Conservation (phyloP, 1,284 basidiomycete species). For the Coniferiporia sulphurascens region DNA sequence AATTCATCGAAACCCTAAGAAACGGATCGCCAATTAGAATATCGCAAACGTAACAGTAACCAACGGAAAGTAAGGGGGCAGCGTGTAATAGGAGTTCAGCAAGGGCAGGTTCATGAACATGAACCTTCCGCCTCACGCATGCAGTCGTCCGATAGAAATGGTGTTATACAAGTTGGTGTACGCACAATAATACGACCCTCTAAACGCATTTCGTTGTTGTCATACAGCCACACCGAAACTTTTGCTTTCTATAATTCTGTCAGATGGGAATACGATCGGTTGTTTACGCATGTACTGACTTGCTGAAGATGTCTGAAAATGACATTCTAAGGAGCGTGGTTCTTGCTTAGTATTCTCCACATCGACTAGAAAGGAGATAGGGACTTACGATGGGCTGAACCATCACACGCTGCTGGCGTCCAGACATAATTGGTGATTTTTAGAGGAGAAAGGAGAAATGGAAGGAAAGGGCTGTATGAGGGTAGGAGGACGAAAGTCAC, state of each 20-base stretch:
- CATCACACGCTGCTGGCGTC: slow-evolving; percentile 92
- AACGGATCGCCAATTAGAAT: slow-evolving; percentile 2
- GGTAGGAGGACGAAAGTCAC: not conserved
- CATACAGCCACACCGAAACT: slow-evolving; percentile 95
- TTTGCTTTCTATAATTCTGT: slow-evolving; percentile 63
- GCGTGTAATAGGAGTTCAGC: slow-evolving; percentile 7
- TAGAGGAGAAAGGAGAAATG: not conserved
- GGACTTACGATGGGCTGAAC: slow-evolving; percentile 91
- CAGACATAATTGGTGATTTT: slow-evolving; percentile 62
- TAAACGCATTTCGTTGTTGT: slow-evolving; percentile 95
- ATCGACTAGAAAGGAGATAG: not conserved
- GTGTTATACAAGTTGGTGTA: slow-evolving; percentile 26
- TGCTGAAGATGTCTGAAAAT: slow-evolving; percentile 99
- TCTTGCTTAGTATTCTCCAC: slow-evolving; percentile 21
- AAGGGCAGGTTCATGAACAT: not conserved
- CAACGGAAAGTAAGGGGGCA: slow-evolving; percentile 9
- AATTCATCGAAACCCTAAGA: slow-evolving; percentile 97
- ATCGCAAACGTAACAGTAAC: slow-evolving; percentile 20
- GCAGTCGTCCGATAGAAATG: not conserved
- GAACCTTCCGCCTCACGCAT: not conserved
- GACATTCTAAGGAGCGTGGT: slow-evolving; percentile 68
- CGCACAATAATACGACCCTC: slow-evolving; percentile 95
- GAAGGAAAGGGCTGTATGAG: not conserved
- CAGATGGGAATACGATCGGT: slow-evolving; percentile 8
- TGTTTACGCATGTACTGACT: slow-evolving; percentile 32